phyloP scores from a whole-genome alignment of 352 stramenopile species.

The Globisporangium barbulae region DNA sequence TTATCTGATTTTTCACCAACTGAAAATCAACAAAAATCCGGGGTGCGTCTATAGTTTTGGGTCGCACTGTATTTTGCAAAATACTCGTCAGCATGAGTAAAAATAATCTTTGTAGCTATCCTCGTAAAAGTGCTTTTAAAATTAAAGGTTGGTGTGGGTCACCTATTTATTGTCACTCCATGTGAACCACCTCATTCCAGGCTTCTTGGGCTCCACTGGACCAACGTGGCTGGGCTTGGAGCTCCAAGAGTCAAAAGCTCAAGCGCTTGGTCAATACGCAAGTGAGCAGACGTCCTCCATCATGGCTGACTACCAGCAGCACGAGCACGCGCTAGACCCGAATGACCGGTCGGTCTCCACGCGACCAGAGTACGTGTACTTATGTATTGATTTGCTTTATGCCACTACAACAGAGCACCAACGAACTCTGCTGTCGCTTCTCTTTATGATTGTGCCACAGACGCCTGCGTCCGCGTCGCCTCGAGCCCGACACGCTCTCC shows the following conservation, averaged over 20 bases:
- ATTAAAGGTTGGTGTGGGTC: no score
- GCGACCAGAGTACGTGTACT: conserved; percentile 18
- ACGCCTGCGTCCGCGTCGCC: conserved; percentile 61
- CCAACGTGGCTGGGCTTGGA: neutral
- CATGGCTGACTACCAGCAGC: conserved; percentile 9
- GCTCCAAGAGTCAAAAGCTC: neutral
- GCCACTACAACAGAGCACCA: neutral
- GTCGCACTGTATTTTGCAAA: no score
- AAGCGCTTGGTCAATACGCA: conserved; percentile 4
- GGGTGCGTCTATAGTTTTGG: no score
- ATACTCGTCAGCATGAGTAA: no score
- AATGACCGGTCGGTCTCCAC: conserved; percentile 13
- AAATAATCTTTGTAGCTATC: no score
- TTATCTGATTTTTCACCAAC: no score
- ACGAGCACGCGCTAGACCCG: conserved; percentile 4
- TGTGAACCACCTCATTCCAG: no score
- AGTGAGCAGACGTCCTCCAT: neutral
- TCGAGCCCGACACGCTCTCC: conserved; percentile 76
- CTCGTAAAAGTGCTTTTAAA: no score
- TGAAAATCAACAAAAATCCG: no score
- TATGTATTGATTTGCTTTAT: neutral
- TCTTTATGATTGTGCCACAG: conserved; percentile 20
- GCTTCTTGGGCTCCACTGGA: no score
- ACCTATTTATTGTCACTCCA: no score
- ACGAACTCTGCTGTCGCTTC: neutral